Evolutionary conservation across 169 alveolate species (phyloP).

Genomic region (Plasmodium ovale): DNA sequence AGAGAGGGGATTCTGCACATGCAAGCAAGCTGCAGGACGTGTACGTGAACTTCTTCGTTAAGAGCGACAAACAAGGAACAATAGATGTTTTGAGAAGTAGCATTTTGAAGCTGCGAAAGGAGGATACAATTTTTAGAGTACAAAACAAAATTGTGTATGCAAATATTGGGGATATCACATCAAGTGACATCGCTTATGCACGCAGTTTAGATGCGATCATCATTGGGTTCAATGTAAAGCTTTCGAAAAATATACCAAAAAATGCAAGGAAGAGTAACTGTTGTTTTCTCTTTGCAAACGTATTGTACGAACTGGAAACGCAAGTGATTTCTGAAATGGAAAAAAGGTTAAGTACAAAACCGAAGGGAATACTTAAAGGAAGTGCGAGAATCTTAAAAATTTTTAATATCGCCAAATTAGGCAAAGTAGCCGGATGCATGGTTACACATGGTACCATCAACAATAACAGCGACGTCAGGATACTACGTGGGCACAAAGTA

Average conservation of each 20-base stretch:
- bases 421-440: slow-evolving; percentile 67
- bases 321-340: slow-evolving; percentile 22
- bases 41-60: slow-evolving; percentile 37
- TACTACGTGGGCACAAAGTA: slow-evolving; percentile 32
- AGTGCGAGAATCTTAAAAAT: slow-evolving; percentile 46
- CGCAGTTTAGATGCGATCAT: slow-evolving; percentile 54
- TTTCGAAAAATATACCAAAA: slow-evolving; percentile 17
- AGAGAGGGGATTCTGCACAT: neutral
- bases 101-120: slow-evolving; percentile 9
- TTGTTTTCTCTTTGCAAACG: slow-evolving; percentile 33
- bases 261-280: neutral
- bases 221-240: slow-evolving; percentile 50
- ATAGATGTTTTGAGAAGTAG: slow-evolving; percentile 47
- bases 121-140: slow-evolving; percentile 33
- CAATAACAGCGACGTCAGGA: slow-evolving; percentile 45
- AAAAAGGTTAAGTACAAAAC: slow-evolving; percentile 49
- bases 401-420: slow-evolving; percentile 43
- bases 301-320: slow-evolving; percentile 31
- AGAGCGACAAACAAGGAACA: slow-evolving; percentile 72
- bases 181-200: slow-evolving; percentile 59
- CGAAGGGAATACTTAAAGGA: slow-evolving; percentile 40
- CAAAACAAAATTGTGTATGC: slow-evolving; percentile 52
- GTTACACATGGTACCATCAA: slow-evolving; percentile 44
- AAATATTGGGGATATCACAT: slow-evolving; percentile 51
- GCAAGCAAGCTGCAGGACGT: neutral